These are phyloP conservation scores for Glaciozyma antarctica DNA, from an alignment of 768 basidiomycete genomes.

Conservation along the genomic window DNA sequence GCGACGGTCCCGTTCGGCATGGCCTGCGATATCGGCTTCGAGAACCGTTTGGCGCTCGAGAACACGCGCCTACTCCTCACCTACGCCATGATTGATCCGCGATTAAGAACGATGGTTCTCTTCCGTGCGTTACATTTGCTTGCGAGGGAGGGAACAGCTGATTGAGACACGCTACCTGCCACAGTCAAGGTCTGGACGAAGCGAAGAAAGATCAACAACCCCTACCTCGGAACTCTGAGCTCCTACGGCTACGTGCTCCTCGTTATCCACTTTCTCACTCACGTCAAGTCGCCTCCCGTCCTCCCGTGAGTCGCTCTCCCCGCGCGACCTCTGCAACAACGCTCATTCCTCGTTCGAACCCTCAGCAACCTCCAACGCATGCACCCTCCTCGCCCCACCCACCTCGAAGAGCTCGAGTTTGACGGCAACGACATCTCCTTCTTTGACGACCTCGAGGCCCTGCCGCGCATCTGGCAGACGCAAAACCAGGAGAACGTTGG, in stretches of 20 bases:
- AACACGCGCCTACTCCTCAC: constrained; percentile 93
- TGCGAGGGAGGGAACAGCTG: not conserved
- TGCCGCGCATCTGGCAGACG: constrained; percentile 88
- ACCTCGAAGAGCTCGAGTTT: constrained; percentile 68
- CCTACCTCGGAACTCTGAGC: constrained; percentile 90
- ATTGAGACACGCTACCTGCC: not conserved
- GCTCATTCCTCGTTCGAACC: not conserved
- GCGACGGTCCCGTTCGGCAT: constrained; percentile 59
- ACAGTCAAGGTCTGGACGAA: constrained; percentile 99
- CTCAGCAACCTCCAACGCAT: constrained; percentile 30
- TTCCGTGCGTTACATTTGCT: constrained; percentile 68
- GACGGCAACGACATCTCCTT: constrained; percentile 58
- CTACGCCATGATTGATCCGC: constrained; percentile 92
- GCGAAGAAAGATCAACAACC: constrained; percentile 95
- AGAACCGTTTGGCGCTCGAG: constrained; percentile 91
- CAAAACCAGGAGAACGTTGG: constrained; percentile 85
- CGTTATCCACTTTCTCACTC: constrained; percentile 93
- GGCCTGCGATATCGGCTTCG: constrained; percentile 96
- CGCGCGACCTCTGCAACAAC: not conserved
- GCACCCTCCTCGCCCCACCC: constrained; percentile 32
- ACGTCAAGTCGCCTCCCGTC: constrained; percentile 94
- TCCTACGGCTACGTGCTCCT: constrained; percentile 97
- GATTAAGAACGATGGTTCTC: constrained; percentile 85
- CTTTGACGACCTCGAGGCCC: constrained; percentile 90
- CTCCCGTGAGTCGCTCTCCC: constrained; percentile 49